Conservation (phyloP, 2,329 filamentous ascomycete species). For the Arthroderma sp. region DNA sequence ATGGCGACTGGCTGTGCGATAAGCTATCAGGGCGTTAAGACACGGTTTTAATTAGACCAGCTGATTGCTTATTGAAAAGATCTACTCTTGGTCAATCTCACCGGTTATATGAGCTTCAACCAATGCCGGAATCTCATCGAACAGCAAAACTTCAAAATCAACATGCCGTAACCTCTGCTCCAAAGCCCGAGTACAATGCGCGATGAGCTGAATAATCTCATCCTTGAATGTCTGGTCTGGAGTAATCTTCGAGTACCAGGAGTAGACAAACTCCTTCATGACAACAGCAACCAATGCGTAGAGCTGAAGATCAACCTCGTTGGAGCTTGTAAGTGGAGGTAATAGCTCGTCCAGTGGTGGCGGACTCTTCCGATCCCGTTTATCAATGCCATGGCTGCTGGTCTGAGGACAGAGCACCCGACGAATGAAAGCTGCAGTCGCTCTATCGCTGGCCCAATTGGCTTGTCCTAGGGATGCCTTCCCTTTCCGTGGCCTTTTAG, state of each 20-base stretch:
- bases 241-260: slow-evolving; percentile 88
- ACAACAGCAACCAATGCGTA: slow-evolving; percentile 87
- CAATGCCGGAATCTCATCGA: slow-evolving; percentile 79
- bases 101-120: slow-evolving; percentile 64
- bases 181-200: slow-evolving; percentile 75
- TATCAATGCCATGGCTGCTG: slow-evolving; percentile 32
- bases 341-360: slow-evolving; percentile 66
- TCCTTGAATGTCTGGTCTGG: slow-evolving; percentile 77
- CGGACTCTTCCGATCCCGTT: slow-evolving; percentile 45
- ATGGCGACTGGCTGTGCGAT: slow-evolving; percentile 52
- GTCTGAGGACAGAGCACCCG: slow-evolving; percentile 65
- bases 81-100: slow-evolving; percentile 5
- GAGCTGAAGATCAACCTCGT: slow-evolving; percentile 82
- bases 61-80: background rate
- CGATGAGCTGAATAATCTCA: slow-evolving; percentile 80
- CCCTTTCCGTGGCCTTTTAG: slow-evolving; percentile 15
- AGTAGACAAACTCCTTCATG: slow-evolving; percentile 76
- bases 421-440: slow-evolving; percentile 69
- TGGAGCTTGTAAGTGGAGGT: slow-evolving; percentile 83
- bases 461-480: slow-evolving; percentile 19
- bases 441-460: slow-evolving; percentile 55
- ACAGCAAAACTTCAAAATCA: slow-evolving; percentile 66
- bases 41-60: too few relatives aligned
- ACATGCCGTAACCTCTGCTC: slow-evolving; percentile 74
- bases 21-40: slow-evolving; percentile 40